Evolutionary conservation across 2,329 filamentous ascomycete genomes (phyloP).

Genomic region (Helminthosporium solani): DNA sequence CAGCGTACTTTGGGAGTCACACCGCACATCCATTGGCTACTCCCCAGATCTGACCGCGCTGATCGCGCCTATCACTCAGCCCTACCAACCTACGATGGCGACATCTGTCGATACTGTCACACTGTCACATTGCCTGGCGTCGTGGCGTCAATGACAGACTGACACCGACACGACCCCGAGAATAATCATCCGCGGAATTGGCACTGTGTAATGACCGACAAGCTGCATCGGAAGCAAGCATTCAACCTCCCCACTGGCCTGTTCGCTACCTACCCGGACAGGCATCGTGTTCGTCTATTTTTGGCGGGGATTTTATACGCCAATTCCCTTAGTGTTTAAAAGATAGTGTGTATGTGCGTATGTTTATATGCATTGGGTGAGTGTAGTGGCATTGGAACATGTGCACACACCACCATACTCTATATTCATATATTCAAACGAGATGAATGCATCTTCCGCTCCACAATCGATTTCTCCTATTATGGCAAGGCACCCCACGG

Average conservation of each 20-base stretch:
- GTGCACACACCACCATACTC: too few relatives aligned
- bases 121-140: too few relatives aligned
- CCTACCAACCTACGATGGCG: conserved; percentile 6
- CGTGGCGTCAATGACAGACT: neutral
- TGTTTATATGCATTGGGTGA: too few relatives aligned
- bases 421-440: too few relatives aligned
- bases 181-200: conserved; percentile 8
- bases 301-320: neutral
- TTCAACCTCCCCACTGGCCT: neutral
- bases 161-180: neutral
- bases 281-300: conserved; percentile 1
- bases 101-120: neutral
- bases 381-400: too few relatives aligned
- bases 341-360: too few relatives aligned
- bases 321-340: too few relatives aligned
- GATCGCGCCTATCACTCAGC: neutral
- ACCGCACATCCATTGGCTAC: conserved; percentile 4
- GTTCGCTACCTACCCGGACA: neutral
- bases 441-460: too few relatives aligned
- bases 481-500: neutral
- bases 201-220: neutral
- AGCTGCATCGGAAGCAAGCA: neutral
- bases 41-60: conserved; percentile 15
- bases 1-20: conserved; percentile 5
- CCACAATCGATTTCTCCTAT: neutral